Evolutionary conservation across 768 basidiomycete species (phyloP), one percentile per base, ranked within the genome.

Genomic region (Agrocybe praecox): DNA sequence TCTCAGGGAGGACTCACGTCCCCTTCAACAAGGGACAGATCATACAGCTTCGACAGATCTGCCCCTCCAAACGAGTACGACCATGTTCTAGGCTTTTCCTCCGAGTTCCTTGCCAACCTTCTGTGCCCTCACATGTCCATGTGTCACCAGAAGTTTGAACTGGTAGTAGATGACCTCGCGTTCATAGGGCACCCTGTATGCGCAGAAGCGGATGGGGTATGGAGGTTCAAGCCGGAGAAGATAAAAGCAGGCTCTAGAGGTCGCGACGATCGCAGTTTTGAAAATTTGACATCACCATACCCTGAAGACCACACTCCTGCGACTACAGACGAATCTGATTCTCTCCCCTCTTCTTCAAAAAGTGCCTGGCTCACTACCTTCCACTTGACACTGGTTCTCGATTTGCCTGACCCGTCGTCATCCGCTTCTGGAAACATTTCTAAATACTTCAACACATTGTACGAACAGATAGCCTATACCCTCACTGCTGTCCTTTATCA

Each of bases 161-260:
- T 99, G 26, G 73, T 92, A 40, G 89, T 97, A 22, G 95, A 98
- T 67, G 89, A 95, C 64, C 79, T 98, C 22, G 92, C 87, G 6
- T 98, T 98, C 69, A 80, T 98, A 44, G 97, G 97, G 0, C 96
- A 98, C 69, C 97, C 96, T 1, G 94, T 98, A 2, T 91, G 89
- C 67, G 84, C 62, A 11, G 89, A 91, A 51, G 65, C 76, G 24
- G 87, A 89, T 62, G 91, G 89, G 1, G 76, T 67, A 14, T 95
- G 95, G 94, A 76, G 77, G 40, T 92, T 92, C 69, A 85, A 81
- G 66, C 75, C 77, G n/a, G 88, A 89, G 63, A 85, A 81, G 60
- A 61, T 67, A 49, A 83, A 83, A 62, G 57, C 73, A 42, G 75
- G 71, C 34, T 76, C 81, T 21, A 75, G 87, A 55, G 88, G 86